Evolutionary conservation across 2,329 filamentous ascomycete species (phyloP).

Genomic region (Trichoderma sp.): DNA sequence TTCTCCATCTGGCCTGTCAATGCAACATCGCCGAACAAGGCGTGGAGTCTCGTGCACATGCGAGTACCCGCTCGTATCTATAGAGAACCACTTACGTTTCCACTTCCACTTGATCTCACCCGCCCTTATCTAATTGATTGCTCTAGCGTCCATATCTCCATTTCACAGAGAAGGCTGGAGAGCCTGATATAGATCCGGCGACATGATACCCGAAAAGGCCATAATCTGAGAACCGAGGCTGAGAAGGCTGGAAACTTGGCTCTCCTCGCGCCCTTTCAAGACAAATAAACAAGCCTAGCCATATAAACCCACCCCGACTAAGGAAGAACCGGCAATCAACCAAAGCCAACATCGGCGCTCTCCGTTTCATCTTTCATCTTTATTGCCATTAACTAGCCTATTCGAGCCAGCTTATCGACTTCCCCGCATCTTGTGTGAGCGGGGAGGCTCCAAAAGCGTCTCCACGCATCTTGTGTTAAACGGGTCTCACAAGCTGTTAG

Average conservation of each 20-base stretch:
- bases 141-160: not conserved
- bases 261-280: not conserved
- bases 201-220: not conserved
- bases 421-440: slow-evolving; percentile 8
- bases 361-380: not conserved
- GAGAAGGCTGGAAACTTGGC: not conserved
- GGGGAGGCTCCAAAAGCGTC: not conserved
- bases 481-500: not conserved
- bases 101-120: not conserved
- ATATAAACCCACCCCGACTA: not conserved
- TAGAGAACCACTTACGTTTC: not conserved
- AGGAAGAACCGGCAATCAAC: not conserved
- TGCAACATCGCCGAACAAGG: not conserved
- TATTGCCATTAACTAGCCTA: not conserved
- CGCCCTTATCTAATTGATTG: not conserved
- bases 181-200: not conserved
- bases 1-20: not conserved
- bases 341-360: not conserved
- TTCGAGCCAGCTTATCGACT: slow-evolving; percentile 5
- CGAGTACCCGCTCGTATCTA: not conserved
- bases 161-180: not conserved
- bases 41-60: not conserved
- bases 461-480: not conserved
- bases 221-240: not conserved
- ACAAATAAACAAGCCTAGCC: not conserved